Conservation (phyloP, 306 rosid genomes). For the Notholithocarpus densiflorus region DNA sequence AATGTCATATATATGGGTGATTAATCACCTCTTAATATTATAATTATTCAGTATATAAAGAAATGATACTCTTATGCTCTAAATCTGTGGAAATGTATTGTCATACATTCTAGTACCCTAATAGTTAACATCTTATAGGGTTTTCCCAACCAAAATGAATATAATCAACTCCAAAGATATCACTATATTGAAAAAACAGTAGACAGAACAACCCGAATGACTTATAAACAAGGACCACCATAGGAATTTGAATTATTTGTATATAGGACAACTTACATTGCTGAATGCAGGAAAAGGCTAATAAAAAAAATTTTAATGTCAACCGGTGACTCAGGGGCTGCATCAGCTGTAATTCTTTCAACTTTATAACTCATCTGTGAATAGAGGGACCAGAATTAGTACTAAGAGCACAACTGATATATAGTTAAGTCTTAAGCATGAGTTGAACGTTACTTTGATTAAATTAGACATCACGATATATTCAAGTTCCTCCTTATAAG, state of each 20-base stretch:
- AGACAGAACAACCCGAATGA: neutral
- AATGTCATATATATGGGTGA: neutral
- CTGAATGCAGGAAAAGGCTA: slow-evolving; percentile 57
- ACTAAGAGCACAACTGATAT: slow-evolving; percentile 5
- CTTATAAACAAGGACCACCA: slow-evolving; percentile 27
- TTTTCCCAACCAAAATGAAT: no score
- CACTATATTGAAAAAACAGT: neutral
- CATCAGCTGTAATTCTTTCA: slow-evolving; percentile 65
- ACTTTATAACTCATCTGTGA: slow-evolving; percentile 60
- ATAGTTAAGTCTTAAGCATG: neutral
- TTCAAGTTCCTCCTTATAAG: slow-evolving; percentile 80
- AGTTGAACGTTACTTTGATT: slow-evolving; percentile 53
- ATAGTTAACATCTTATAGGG: no score
- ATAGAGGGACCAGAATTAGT: slow-evolving; percentile 30
- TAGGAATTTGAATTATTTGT: neutral
- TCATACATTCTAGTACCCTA: no score
- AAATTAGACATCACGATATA: slow-evolving; percentile 80
- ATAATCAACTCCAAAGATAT: neutral
- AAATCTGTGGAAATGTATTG: no score
- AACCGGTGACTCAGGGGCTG: slow-evolving; percentile 51
- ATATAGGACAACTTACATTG: slow-evolving; percentile 56
- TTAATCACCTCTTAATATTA: neutral
- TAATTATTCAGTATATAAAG: neutral
- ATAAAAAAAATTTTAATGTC: slow-evolving; percentile 46
- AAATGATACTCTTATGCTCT: neutral